Evolutionary conservation across 1,139 yeast species (phyloP).

Genomic region (Debaryomyces psychrophilus): DNA sequence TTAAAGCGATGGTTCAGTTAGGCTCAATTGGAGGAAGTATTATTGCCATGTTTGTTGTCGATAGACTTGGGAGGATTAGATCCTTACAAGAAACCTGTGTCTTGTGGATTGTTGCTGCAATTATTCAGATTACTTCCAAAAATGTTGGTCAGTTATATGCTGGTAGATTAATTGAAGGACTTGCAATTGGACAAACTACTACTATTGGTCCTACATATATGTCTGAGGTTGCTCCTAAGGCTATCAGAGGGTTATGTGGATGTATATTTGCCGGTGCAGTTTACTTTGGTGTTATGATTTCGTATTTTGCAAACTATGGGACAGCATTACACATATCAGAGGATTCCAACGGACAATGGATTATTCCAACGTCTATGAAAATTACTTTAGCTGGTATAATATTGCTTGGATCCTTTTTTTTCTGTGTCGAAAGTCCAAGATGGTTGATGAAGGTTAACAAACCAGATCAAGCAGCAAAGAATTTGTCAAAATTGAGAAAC

Average conservation of each 20-base stretch:
- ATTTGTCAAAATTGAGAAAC: slow-evolving; percentile 49
- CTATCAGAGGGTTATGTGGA: slow-evolving; percentile 54
- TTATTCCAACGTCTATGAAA: slow-evolving; percentile 40
- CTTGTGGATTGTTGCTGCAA: slow-evolving; percentile 50
- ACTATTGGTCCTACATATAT: slow-evolving; percentile 59
- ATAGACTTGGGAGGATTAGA: slow-evolving; percentile 57
- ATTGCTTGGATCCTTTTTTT: slow-evolving; percentile 36
- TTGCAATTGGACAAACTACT: slow-evolving; percentile 60
- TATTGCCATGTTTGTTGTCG: slow-evolving; percentile 53
- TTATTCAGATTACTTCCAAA: slow-evolving; percentile 51
- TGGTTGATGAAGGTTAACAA: slow-evolving; percentile 45
- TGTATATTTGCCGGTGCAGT: slow-evolving; percentile 60
- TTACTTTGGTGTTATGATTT: slow-evolving; percentile 55
- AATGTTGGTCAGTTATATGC: slow-evolving; percentile 54
- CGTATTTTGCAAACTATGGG: slow-evolving; percentile 53
- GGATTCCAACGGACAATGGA: slow-evolving; percentile 39
- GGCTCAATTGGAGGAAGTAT: slow-evolving; percentile 63
- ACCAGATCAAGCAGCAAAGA: slow-evolving; percentile 37
- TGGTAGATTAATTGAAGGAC: slow-evolving; percentile 57
- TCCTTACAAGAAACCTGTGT: slow-evolving; percentile 50
- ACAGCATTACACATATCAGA: slow-evolving; percentile 37
- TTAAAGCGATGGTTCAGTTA: slow-evolving; percentile 63
- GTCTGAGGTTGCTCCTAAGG: slow-evolving; percentile 56
- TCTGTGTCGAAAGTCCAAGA: slow-evolving; percentile 50
- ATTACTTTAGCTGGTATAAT: slow-evolving; percentile 47